phyloP scores from a whole-genome alignment of 139 green algal genomes.

The Volvox africanus region DNA sequence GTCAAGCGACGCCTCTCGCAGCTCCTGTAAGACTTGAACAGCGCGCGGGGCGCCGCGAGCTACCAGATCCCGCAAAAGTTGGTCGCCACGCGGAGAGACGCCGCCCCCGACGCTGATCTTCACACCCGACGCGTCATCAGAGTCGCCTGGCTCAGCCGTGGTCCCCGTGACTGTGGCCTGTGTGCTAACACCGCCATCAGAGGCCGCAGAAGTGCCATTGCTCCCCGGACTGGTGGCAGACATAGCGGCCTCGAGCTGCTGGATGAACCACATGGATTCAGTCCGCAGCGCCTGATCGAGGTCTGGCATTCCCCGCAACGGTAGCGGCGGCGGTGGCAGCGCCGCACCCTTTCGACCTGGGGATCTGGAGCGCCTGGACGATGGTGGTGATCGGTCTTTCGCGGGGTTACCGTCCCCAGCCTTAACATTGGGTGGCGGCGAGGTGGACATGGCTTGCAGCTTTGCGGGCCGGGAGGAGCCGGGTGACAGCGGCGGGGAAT shows the following conservation, averaged over 20 bases:
- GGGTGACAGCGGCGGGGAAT: slow-evolving; percentile 18
- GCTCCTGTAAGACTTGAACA: not conserved
- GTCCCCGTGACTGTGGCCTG: not conserved
- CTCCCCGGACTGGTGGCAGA: not conserved
- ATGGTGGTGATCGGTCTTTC: too few species aligned
- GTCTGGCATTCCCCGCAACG: not conserved
- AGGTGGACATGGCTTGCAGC: slow-evolving; percentile 18
- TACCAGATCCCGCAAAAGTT: not conserved
- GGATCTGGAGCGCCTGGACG: too few species aligned
- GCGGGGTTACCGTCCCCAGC: too few species aligned
- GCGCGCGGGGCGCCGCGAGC: not conserved
- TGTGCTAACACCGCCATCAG: not conserved
- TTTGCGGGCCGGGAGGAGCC: slow-evolving; percentile 11
- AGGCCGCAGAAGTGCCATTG: not conserved
- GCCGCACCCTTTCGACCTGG: not conserved
- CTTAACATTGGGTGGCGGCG: not conserved
- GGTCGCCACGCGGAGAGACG: too few species aligned
- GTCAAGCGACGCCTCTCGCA: not conserved
- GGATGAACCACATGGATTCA: slow-evolving; percentile 23
- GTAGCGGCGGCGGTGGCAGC: too few species aligned
- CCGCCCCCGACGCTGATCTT: not conserved
- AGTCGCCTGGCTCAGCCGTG: not conserved
- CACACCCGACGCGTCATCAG: not conserved
- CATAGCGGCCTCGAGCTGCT: slow-evolving; percentile 33
- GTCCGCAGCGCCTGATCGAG: not conserved